Evolutionary conservation across 169 alveolate genomes (phyloP), one percentile per base, ranked within the genome.

Genomic region (Neospora caninum): DNA sequence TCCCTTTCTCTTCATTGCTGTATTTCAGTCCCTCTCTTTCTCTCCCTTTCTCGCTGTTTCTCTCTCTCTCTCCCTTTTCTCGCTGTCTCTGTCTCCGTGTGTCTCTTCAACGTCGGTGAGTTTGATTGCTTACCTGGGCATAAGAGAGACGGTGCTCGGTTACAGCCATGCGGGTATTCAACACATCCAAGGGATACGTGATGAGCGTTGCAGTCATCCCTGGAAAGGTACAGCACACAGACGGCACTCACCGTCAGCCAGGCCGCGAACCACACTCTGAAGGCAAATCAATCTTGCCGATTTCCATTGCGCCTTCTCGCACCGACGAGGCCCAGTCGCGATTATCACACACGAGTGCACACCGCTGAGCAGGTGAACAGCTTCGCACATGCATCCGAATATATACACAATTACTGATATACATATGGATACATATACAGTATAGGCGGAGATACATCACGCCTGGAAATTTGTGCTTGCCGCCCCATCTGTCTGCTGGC

Each of bases 121-220:
- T 29, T 64, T 27, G 7, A n/a, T 13, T 31, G 38, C 84, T 18
- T n/a, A 64, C 94, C 89, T 91, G 70, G 34, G 38, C 36, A 73
- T 91, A 91, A 0, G 54, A 31, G 25, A 54, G 49, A 4, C 78
- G 86, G 91, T 73, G 78, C 38, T 27, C 27, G 0, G 94, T 54
- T 9, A 91, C 58, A 16, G 89, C 69, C 94, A 91, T 91, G 80
- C 94, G 94, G 22, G 94, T 91, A 80, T 91, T 91, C 67, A 49
- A 49, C 31, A 91, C 89, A 43, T 91, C 94, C 54, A 91, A 89
- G 42, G 94, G 94, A 38, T 91, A 91, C 39, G 94, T 91, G 39
- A 73, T 39, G 70, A 39, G 31, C 20, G 94, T 73, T 27, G 94
- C 49, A 27, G 94, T 91, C 83, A 70, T 38, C 27, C 94, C 94